phyloP scores from a whole-genome alignment of 1,284 basidiomycete genomes.

The Boletus calvinii region DNA sequence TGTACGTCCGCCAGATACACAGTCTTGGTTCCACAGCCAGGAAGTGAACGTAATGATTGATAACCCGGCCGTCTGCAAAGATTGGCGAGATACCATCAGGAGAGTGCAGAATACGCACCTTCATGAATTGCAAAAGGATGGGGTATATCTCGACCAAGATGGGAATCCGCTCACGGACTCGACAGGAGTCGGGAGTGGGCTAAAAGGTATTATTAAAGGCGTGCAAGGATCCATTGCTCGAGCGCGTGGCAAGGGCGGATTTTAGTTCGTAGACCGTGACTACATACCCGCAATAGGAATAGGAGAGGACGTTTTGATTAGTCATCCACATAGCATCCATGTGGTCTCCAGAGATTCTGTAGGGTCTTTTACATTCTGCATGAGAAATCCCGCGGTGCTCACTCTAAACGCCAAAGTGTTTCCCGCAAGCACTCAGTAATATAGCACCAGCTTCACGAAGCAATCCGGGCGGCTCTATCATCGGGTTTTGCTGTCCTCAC shows the following conservation, averaged over 20 bases:
- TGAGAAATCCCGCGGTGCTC: conserved; percentile 1
- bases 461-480: not conserved
- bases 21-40: conserved; percentile 78
- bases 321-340: conserved; percentile 18
- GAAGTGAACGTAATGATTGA: conserved; percentile 81
- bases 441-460: not conserved
- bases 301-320: conserved; percentile 4
- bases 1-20: conserved; percentile 46
- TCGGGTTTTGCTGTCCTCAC: conserved; percentile 1
- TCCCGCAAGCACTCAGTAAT: not conserved
- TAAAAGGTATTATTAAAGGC: conserved; percentile 33
- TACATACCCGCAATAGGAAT: not conserved
- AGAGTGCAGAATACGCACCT: conserved; percentile 71
- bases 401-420: not conserved
- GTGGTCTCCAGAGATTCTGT: not conserved
- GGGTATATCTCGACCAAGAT: conserved; percentile 63
- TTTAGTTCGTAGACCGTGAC: conserved; percentile 18
- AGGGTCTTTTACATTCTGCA: not conserved
- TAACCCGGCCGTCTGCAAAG: conserved; percentile 53
- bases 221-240: conserved; percentile 37
- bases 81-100: conserved; percentile 64
- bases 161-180: conserved; percentile 42
- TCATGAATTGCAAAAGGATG: conserved; percentile 62
- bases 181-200: conserved; percentile 33
- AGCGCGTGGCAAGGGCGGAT: conserved; percentile 34